Percentiles rank a stretch among this genome's conserved stretches.
Evolutionary conservation across 2,329 filamentous ascomycete species (phyloP).

Genomic region (Stagonosporopsis cucurbitacearum): DNA sequence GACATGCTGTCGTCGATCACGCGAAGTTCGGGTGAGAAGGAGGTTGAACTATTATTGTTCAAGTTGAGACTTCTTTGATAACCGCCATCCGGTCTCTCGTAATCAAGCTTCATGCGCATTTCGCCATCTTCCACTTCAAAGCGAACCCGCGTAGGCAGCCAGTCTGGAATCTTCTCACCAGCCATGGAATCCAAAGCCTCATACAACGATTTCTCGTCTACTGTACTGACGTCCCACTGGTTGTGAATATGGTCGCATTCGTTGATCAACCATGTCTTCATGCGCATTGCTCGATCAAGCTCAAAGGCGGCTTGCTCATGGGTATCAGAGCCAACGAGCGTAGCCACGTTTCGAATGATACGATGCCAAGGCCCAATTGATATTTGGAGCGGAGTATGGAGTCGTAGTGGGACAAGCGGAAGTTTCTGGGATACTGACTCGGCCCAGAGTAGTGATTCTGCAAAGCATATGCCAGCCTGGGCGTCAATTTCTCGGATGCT

Average conservation of each 20-base stretch:
- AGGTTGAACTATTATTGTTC: constrained; percentile 5
- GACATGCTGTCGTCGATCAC: neutral
- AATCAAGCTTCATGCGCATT: constrained; percentile 41
- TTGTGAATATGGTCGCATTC: constrained; percentile 33
- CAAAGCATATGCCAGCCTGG: constrained; percentile 29
- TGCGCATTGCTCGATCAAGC: constrained; percentile 25
- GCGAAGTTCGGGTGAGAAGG: neutral
- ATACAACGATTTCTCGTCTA: constrained; percentile 28
- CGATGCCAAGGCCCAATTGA: constrained; percentile 38
- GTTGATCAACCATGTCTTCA: constrained; percentile 32
- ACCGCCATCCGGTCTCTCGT: constrained; percentile 22
- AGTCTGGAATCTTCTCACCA: constrained; percentile 37
- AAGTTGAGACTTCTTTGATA: constrained; percentile 20
- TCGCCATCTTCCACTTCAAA: constrained; percentile 39
- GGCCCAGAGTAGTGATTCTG: constrained; percentile 33
- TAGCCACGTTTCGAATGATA: constrained; percentile 17
- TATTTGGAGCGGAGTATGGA: constrained; percentile 38
- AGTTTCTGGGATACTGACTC: constrained; percentile 26
- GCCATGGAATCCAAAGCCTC: constrained; percentile 35
- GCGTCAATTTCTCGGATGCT: constrained; percentile 25
- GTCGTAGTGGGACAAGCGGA: constrained; percentile 35
- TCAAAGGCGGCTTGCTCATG: neutral
- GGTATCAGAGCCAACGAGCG: neutral
- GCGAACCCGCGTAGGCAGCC: constrained; percentile 36
- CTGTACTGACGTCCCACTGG: constrained; percentile 30